Evolutionary conservation across 2,329 filamentous ascomycete species (phyloP), one percentile per base, ranked within the genome.

Genomic region (Fusarium sterilihyphosum): DNA sequence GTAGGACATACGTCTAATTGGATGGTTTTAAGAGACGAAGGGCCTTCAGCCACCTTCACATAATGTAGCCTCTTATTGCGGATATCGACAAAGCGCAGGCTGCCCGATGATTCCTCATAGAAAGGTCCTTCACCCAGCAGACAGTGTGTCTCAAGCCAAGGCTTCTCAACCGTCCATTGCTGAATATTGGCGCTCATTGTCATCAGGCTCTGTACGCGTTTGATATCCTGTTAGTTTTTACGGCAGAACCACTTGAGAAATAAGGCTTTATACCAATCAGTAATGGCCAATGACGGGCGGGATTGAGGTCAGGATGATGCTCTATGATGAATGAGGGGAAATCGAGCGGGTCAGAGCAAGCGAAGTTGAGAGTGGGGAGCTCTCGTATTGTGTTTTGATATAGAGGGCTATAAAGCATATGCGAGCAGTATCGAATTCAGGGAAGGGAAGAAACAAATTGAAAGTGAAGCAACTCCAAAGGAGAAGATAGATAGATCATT

Each of bases 51-150:
- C 31, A 97, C 85, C 77, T 94, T 88, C 68, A 96, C 87, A 54
- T 88, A 88, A 84, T 96, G 92, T 52, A 98, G 80, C 70, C 91
- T 90, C 80, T 93, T 89, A 80, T 92, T 90, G 82, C 92, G 92
- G 83, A 98, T 95, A 83, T 98, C 95, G 71, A 95, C 90, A 81
- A 94, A 95, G 73, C 93, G 92, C 67, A 96, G 84, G 53, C 86
- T 88, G 81, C 93, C 88, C 58, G 88, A 90, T 29, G 84, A 84
- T 67, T 88, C 85, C 81, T 95, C 92, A 84, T 91, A 94, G 84
- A 91, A 94, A 3, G 93, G 93, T 0, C 89, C 93, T 82, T 96
- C 93, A 73, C 92, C 92, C 37, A 95, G 87, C 20, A 84, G 85
- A 83, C 92, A 94, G 74, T 89, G 87, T 75, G 91, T 85, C 40